Conservation (phyloP, 768 basidiomycete species). For the Wakefieldia striispora region DNA sequence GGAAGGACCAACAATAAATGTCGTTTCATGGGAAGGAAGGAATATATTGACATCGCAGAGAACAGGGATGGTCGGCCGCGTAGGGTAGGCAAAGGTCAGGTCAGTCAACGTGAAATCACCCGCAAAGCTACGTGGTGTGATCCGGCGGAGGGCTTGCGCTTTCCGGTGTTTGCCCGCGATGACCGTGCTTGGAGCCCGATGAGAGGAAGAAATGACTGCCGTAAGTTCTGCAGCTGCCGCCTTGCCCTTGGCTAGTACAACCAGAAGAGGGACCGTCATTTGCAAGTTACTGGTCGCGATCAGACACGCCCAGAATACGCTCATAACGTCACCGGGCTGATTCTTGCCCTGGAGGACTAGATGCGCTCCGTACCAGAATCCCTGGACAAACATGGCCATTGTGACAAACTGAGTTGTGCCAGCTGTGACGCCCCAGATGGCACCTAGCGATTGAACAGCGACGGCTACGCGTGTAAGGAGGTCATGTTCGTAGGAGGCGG, state of each 20-base stretch:
- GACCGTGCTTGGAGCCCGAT: slow-evolving; percentile 33
- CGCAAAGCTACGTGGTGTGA: slow-evolving; percentile 57
- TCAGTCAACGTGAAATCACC: slow-evolving; percentile 68
- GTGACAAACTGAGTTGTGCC: slow-evolving; percentile 77
- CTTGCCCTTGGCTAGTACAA: slow-evolving; percentile 69
- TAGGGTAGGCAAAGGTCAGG: slow-evolving; percentile 72
- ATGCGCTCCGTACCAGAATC: slow-evolving; percentile 93
- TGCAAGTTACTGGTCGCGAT: slow-evolving; percentile 88
- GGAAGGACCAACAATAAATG: slow-evolving; percentile 77
- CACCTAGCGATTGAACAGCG: slow-evolving; percentile 53
- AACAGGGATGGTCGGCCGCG: slow-evolving; percentile 60
- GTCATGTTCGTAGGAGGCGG: slow-evolving; percentile 53
- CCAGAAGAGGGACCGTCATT: slow-evolving; percentile 79
- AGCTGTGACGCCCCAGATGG: slow-evolving; percentile 73
- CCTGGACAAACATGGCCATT: slow-evolving; percentile 93
- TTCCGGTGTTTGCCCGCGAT: slow-evolving; percentile 12
- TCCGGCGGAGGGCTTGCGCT: slow-evolving; percentile 50
- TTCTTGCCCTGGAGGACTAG: slow-evolving; percentile 78
- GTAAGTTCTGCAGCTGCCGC: slow-evolving; percentile 28
- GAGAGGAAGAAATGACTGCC: slow-evolving; percentile 27
- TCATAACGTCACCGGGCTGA: slow-evolving; percentile 79
- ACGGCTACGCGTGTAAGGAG: slow-evolving; percentile 43
- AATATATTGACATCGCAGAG: slow-evolving; percentile 61
- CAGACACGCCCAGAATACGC: slow-evolving; percentile 97
- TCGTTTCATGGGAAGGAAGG: slow-evolving; percentile 69